Base-by-base conservation (phyloP, 2,329 filamentous ascomycete genomes). In the Beauveria varroae region DNA sequence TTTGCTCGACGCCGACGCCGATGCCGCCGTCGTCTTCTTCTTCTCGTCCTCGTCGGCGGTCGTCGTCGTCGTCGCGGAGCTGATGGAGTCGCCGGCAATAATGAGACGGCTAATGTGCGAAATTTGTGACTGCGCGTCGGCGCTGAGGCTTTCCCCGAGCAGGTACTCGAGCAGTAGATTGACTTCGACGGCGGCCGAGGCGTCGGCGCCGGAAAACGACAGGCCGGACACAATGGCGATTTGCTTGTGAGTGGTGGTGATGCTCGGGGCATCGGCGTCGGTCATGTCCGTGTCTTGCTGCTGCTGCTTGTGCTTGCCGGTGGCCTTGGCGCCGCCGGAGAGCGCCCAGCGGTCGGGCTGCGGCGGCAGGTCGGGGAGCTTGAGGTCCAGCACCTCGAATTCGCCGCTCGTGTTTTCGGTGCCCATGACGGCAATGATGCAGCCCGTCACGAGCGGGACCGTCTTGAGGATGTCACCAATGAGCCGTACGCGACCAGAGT, bases 371-470 rank as follows among this genome's bases (percentile, higher is more conserved):
- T 97, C 92, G 7, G 95, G 90, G 49, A 96, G 87, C 70, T 93
- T 91, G 66, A 96, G 81, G 73, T 96, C 93, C 46, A 98, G 82
- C 7, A 96, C 89, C 68, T 98, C 92, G 63, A 99, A 92, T 67
- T 96, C 91, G 65, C 95, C 95, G 74, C 93, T 88, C 57, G 85
- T 81, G 68, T 96, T 97, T 72, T 99, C 95, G 0, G 92, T 96
- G 41, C 95, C 95, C 78, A 99, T 85, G 3, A 93, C 92, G n/a
- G 92, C 93, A 47, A 98, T 83, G 68, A 99, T 92, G 68, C 91
- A 96, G 28, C 95, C 95, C 0, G 95, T 99, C 2, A 96, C 93
- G 8, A 98, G 82, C 63, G 91, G 79, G 26, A 89, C 81, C 1
- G 83, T 81, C 64, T 82, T 79, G 53, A 99, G 77, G 22, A 85